Evolutionary conservation across 2,329 filamentous ascomycete genomes (phyloP).

Genomic region (Penicillium sp.): DNA sequence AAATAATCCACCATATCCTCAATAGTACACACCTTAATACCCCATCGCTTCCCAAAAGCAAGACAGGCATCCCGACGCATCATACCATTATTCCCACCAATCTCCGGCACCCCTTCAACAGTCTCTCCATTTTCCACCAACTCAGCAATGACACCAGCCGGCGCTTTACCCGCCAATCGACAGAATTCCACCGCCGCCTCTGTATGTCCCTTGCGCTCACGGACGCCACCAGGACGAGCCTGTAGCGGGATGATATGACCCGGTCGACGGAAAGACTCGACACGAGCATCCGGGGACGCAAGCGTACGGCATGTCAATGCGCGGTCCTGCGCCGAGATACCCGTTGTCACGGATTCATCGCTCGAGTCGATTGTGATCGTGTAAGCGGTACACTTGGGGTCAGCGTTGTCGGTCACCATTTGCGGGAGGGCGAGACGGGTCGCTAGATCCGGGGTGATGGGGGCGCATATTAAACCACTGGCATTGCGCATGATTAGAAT

Average conservation of each 20-base stretch:
- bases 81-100: slow-evolving; percentile 68
- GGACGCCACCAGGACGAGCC: slow-evolving; percentile 71
- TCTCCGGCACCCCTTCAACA: slow-evolving; percentile 61
- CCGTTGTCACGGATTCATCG: slow-evolving; percentile 69
- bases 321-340: slow-evolving; percentile 84
- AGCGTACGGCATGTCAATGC: slow-evolving; percentile 73
- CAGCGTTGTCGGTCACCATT: slow-evolving; percentile 76
- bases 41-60: slow-evolving; percentile 79
- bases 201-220: slow-evolving; percentile 76
- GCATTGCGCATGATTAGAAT: too few species aligned
- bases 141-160: slow-evolving; percentile 80
- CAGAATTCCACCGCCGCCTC: slow-evolving; percentile 93
- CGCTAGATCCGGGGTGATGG: slow-evolving; percentile 65
- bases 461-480: slow-evolving; percentile 84
- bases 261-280: slow-evolving; percentile 66
- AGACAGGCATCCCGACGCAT: slow-evolving; percentile 84
- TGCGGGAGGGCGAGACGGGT: slow-evolving; percentile 70
- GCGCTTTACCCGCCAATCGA: slow-evolving; percentile 68
- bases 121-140: slow-evolving; percentile 79
- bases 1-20: slow-evolving; percentile 78
- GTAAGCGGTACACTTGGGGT: slow-evolving; percentile 88
- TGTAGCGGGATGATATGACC: slow-evolving; percentile 86
- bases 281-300: slow-evolving; percentile 56
- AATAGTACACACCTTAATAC: slow-evolving; percentile 90
- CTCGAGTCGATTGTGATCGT: slow-evolving; percentile 80